phyloP scores from a whole-genome alignment of 164 flowering plant genomes.

The Nymphaea colorata region DNA sequence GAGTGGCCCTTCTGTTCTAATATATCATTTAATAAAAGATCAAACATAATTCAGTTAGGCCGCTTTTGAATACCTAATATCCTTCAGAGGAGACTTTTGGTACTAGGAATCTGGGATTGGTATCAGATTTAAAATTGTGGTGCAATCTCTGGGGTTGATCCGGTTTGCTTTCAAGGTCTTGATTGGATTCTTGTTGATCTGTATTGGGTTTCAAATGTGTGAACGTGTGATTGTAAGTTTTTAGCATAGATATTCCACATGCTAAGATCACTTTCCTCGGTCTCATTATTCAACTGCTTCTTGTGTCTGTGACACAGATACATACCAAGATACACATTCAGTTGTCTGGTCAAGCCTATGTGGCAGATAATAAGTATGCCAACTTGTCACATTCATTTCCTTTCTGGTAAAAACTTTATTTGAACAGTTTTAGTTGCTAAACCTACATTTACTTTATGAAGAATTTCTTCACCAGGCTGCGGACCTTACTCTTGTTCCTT shows the following conservation, averaged over 20 bases:
- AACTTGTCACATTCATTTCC: neutral
- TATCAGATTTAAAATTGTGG: too few species aligned
- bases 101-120: too few species aligned
- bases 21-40: too few species aligned
- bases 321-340: constrained; percentile 96
- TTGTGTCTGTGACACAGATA: constrained; percentile 35
- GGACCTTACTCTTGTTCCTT: constrained; percentile 93
- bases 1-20: constrained; percentile 18
- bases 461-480: constrained; percentile 96
- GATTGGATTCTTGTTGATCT: too few species aligned
- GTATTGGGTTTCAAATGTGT: too few species aligned
- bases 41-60: too few species aligned
- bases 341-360: constrained; percentile 97
- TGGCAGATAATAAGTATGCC: constrained; percentile 88
- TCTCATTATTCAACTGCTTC: neutral
- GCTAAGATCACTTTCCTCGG: neutral
- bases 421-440: constrained; percentile 1
- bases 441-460: constrained; percentile 14
- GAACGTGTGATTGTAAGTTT: too few species aligned
- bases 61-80: too few species aligned
- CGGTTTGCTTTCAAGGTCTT: too few species aligned
- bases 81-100: too few species aligned
- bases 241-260: neutral
- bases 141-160: too few species aligned
- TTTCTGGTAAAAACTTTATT: neutral